These are phyloP conservation scores for Nicotiana otophora DNA, from an alignment of 257 asterid genomes.

Conservation along the genomic window DNA sequence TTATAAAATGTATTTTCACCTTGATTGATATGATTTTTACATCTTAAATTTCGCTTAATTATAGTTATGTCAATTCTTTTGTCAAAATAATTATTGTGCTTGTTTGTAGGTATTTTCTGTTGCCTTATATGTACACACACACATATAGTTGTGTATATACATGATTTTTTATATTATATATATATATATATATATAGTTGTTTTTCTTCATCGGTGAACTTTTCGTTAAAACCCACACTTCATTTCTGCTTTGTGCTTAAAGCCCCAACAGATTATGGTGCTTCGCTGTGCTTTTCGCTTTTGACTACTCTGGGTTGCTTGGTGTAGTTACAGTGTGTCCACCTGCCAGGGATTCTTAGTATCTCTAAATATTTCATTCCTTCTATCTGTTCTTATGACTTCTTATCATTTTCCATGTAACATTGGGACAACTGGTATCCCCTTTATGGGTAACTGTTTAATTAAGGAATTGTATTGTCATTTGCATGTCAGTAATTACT, in stretches of 20 bases:
- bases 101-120: background rate
- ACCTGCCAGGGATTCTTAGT: background rate
- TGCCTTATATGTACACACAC: too few relatives aligned
- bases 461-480: background rate
- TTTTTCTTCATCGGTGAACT: background rate
- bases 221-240: background rate
- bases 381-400: background rate
- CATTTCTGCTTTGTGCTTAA: background rate
- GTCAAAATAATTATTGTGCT: background rate
- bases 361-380: conserved; percentile 1
- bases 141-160: too few relatives aligned
- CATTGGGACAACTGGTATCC: background rate
- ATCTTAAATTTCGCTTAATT: background rate
- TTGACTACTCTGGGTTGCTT: background rate
- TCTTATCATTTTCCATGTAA: conserved; percentile 2
- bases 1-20: background rate
- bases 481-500: conserved; percentile 13
- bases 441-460: background rate
- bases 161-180: too few relatives aligned
- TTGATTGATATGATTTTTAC: background rate
- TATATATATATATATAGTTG: too few relatives aligned
- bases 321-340: background rate
- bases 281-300: background rate
- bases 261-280: background rate
- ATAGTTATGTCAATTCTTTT: background rate